Percentiles rank a stretch among this genome's conserved stretches.
Conservation (phyloP, 257 asterid species). For the Solanum ossicruentum region DNA sequence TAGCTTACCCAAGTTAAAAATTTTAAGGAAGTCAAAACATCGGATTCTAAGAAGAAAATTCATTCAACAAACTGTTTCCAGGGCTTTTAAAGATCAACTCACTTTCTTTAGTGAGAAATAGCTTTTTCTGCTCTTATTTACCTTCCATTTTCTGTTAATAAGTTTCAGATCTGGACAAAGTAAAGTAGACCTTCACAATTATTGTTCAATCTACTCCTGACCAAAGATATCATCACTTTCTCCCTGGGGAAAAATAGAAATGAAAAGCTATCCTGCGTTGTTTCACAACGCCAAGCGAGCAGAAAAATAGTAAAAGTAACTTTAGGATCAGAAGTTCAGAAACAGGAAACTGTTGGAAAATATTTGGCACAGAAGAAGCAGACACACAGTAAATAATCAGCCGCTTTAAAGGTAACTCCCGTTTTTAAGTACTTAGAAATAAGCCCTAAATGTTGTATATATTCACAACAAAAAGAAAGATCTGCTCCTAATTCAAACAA, state of each 20-base stretch:
- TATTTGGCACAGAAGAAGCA: neutral
- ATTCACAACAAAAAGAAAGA: neutral
- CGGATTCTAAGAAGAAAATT: neutral
- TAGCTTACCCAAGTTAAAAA: neutral
- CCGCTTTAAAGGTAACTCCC: neutral
- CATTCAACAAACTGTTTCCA: neutral
- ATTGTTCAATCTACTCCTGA: neutral
- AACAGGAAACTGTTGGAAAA: neutral
- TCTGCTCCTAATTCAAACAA: neutral
- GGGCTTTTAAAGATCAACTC: neutral
- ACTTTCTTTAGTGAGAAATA: neutral
- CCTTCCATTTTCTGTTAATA: neutral
- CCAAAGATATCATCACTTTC: neutral
- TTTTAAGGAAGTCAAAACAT: neutral
- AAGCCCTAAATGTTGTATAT: neutral
- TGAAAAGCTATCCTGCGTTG: neutral
- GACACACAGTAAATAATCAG: neutral
- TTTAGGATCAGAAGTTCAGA: neutral
- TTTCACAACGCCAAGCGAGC: neutral
- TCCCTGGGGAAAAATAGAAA: neutral
- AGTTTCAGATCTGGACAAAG: neutral
- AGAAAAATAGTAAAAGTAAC: neutral
- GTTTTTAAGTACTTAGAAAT: neutral
- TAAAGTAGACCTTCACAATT: neutral
- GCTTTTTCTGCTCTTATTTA: neutral